Evolutionary conservation across 2,329 filamentous ascomycete species (phyloP), one percentile per base, ranked within the genome.

Genomic region (Alternaria sp.): DNA sequence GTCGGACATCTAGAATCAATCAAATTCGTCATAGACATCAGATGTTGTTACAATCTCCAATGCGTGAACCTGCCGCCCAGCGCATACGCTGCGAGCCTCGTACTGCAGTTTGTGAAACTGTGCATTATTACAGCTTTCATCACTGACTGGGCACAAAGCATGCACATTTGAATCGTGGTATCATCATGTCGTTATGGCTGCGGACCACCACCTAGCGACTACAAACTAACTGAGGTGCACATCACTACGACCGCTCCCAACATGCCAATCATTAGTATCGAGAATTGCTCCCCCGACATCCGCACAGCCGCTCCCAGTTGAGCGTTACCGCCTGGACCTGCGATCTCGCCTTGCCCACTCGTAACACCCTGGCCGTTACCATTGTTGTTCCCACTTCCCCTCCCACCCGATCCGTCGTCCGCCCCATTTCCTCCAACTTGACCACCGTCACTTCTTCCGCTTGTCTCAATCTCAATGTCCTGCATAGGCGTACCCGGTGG

Each of bases 401-500:
- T 50, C 13, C 49, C 49, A 36, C 49, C 23, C 19, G 58, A 50
- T 25, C 58, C 68, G 17, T 67, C 62, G 7, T 73, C 73, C 5
- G 68, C 66, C 6, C 67, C 60, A 51, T 62, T 59, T 7, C 23
- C 68, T 9, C 76, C 75, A 43, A 77, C 68, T 56, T 75, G 72
- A 4, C 76, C 76, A 2, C 74, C 76, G 49, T 74, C 67, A 26
- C 62, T 67, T 19, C 68, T 68, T 25, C 58, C 61, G 5, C 65
- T 67, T 6, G 74, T 77, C 57, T 75, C 47, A 45, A 78, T 65
- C 11, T 62, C 44, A 26, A 77, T 72, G 45, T 74, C 73, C 49
- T 73, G 71, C 32, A 70, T 72, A 3, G 77, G 77, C 55, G 77
- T 74, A 1, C 71, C 68, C 3, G 69, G 68, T 4, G 77, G 77